Evolutionary conservation across 108 stramenopile genomes (phyloP).

Genomic region (Pseudonitzschia multiseries): DNA sequence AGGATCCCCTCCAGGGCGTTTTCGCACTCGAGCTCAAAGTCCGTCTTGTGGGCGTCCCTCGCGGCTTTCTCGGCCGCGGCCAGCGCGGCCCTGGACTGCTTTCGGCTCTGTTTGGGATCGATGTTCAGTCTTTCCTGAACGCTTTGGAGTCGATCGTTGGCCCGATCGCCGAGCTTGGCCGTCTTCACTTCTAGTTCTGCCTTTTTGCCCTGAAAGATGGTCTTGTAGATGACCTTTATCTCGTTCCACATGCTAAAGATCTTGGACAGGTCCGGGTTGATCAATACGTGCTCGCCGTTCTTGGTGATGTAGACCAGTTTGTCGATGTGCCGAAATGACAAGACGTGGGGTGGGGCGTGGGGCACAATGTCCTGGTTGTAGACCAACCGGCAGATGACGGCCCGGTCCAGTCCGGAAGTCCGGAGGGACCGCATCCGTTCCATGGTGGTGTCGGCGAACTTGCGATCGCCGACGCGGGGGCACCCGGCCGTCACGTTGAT

Average conservation of each 20-base stretch:
- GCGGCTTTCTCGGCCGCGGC: not conserved
- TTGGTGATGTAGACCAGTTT: slow-evolving; percentile 31
- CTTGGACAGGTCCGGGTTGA: slow-evolving; percentile 33
- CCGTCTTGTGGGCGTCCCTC: not conserved
- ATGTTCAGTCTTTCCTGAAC: not conserved
- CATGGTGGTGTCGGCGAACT: slow-evolving; percentile 14
- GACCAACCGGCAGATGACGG: slow-evolving; percentile 28
- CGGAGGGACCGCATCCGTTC: slow-evolving; percentile 15
- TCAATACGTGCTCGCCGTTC: slow-evolving; percentile 22
- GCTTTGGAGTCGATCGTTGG: not conserved
- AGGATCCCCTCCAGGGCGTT: slow-evolving; percentile 1
- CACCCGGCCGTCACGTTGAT: slow-evolving; percentile 29
- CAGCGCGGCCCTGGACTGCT: not conserved
- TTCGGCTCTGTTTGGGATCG: not conserved
- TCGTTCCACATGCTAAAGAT: not conserved
- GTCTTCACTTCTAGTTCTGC: not conserved
- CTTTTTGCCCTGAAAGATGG: not conserved
- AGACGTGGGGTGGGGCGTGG: slow-evolving; percentile 17
- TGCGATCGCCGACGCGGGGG: slow-evolving; percentile 23
- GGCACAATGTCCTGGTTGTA: slow-evolving; percentile 31
- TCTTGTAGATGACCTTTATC: not conserved
- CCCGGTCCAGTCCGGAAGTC: slow-evolving; percentile 14
- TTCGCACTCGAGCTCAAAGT: slow-evolving; percentile 18
- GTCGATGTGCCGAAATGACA: slow-evolving; percentile 24
- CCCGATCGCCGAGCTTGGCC: not conserved